A percentile compares a stretch with the other conserved stretches of the same genome.
Evolutionary conservation across 305 asterid genomes (phyloP).

Genomic region (Striga hermonthica): DNA sequence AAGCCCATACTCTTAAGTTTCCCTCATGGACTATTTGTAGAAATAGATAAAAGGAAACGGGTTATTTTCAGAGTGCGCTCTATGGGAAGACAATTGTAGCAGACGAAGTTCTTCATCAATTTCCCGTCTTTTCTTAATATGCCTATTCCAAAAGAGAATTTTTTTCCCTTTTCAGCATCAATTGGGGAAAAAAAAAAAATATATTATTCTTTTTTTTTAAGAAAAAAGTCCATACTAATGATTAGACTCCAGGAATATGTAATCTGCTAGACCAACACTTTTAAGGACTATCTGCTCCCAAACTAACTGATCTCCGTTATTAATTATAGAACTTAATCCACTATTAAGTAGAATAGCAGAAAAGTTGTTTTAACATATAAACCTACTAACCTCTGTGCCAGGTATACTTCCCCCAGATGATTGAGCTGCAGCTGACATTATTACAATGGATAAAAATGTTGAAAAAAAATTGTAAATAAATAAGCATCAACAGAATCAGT

Average conservation of each 20-base stretch:
- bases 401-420: slow-evolving; percentile 56
- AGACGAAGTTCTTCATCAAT: slow-evolving; percentile 8
- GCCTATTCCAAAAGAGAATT: slow-evolving; percentile 1
- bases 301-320: background rate
- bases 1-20: slow-evolving; percentile 19
- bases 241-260: background rate
- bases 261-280: slow-evolving; percentile 9
- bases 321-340: background rate
- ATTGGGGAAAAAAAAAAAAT: background rate
- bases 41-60: background rate
- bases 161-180: slow-evolving; percentile 9
- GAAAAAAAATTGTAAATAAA: slow-evolving; percentile 17
- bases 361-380: slow-evolving; percentile 5
- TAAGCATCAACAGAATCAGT: slow-evolving; percentile 19
- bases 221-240: background rate
- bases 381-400: slow-evolving; percentile 51
- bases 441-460: slow-evolving; percentile 31
- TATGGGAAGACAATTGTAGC: background rate
- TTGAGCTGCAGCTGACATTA: slow-evolving; percentile 48
- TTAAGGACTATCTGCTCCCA: slow-evolving; percentile 6
- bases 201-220: background rate
- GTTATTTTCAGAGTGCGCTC: background rate
- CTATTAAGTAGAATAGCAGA: background rate
- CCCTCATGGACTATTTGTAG: background rate
- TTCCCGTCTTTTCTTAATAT: background rate